Base-by-base conservation (phyloP, 2,329 filamentous ascomycete species). In the Trichoderma sp. region DNA sequence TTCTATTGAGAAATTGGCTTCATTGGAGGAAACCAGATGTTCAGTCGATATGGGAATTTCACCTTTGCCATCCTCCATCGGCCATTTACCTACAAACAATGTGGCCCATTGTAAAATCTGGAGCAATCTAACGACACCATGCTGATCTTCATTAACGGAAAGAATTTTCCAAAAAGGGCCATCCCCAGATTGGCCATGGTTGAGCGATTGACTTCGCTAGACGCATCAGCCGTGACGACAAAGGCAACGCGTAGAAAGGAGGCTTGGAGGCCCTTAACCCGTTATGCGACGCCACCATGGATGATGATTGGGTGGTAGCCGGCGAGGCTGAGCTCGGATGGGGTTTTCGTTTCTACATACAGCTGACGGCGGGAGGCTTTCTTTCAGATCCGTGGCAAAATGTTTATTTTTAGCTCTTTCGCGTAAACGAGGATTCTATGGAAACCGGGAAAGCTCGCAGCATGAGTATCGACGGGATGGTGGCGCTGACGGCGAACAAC, bases 191-290 rank as follows among this genome's bases (percentile, higher is more conserved):
- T 37, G 63, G 37, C 27, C 47, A 29, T 19, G 24, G 49, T 66
- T n/a, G 27, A 58, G 53, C 62, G 24, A 43, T 43, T 43, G 16
- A 31, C 21, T 13, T 65, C 37, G 31, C 63, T n/a, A 59, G 64
- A 67, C 40, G 31, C 65, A 61, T 68, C 56, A 61, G 57, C 65
- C 19, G 65, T 68, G 65, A 68, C 57, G 65, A 68, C 65, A 37
- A 49, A 61, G 65, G 57, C 64, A 40, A 56, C 64, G 64, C 37
- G 21, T 24, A 19, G 64, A 47, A 24, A 61, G 47, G 65, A 61
- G 65, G 65, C 64, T 66, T 66, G 63, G 63, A 66, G 49, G 40
- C 63, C 49, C 40, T 49, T 40, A 16, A 35, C 21, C 47, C 8
- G 27, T 29, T 59, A 29, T 16, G 27, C 21, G 57, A 29, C 27